Evolutionary conservation across 352 stramenopile species (phyloP).

Genomic region (Aphanomyces cochlioides): DNA sequence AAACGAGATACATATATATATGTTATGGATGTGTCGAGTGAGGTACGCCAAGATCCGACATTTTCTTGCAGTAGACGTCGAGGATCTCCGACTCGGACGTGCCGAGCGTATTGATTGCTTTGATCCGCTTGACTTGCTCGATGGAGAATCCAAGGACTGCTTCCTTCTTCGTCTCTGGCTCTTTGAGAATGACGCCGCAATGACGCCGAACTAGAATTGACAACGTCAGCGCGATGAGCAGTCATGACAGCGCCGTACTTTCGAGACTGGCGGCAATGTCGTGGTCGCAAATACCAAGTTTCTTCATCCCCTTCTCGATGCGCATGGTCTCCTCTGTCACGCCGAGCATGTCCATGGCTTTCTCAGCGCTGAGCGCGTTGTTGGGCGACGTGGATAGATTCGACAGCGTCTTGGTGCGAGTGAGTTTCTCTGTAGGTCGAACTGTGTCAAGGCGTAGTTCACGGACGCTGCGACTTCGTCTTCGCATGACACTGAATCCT

Average conservation of each 20-base stretch:
- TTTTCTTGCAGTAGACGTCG: constrained; percentile 50
- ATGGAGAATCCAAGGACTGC: constrained; percentile 62
- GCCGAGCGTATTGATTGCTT: constrained; percentile 53
- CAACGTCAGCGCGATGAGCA: background rate
- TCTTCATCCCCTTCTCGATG: constrained; percentile 75
- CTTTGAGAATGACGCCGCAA: constrained; percentile 4
- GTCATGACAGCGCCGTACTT: background rate
- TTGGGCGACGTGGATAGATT: background rate
- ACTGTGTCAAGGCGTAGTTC: too few relatives aligned
- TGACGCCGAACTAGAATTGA: constrained; percentile 16
- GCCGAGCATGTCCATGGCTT: constrained; percentile 53
- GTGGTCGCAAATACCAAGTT: constrained; percentile 63
- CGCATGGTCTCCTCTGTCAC: constrained; percentile 60
- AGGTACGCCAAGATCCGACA: constrained; percentile 43
- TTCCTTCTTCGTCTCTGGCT: constrained; percentile 42
- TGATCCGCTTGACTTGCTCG: constrained; percentile 55
- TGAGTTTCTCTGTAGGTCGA: background rate
- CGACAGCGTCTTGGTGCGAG: background rate
- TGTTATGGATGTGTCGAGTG: background rate
- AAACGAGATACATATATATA: background rate
- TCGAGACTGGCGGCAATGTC: constrained; percentile 39
- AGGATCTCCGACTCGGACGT: constrained; percentile 62
- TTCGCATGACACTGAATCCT: too few relatives aligned
- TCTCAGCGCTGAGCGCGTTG: background rate
- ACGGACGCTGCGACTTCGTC: too few relatives aligned